A percentile compares a stretch with the other conserved stretches of the same genome.
phyloP scores from a whole-genome alignment of 2,329 filamentous ascomycete species.

The Claviceps pusilla region DNA sequence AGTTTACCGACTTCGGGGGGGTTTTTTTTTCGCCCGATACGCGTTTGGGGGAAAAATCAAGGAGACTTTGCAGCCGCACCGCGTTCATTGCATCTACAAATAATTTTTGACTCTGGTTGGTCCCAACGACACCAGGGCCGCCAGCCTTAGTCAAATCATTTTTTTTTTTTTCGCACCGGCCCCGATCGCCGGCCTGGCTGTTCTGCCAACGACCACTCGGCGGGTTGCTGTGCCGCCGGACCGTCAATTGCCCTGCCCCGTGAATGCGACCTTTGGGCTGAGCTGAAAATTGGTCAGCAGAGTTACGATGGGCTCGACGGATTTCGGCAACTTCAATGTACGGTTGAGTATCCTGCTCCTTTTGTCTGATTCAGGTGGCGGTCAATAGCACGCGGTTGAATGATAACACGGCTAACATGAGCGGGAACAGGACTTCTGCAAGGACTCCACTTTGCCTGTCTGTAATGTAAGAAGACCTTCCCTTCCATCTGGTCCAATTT shows the following conservation, averaged over 20 bases:
- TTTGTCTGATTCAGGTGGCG: background rate
- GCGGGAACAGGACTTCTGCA: slow-evolving; percentile 56
- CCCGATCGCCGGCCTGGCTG: background rate
- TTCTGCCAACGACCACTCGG: background rate
- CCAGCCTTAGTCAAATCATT: background rate
- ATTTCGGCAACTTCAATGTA: slow-evolving; percentile 48
- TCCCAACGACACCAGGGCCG: background rate
- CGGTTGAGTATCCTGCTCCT: slow-evolving; percentile 1
- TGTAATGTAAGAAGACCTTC: slow-evolving; percentile 53
- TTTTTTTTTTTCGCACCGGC: background rate
- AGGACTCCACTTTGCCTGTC: slow-evolving; percentile 66
- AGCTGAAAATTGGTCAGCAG: slow-evolving; percentile 7
- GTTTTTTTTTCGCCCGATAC: background rate
- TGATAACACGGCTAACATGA: slow-evolving; percentile 12
- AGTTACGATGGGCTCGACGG: slow-evolving; percentile 42
- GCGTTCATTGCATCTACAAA: background rate
- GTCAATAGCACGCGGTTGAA: background rate
- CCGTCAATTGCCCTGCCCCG: background rate
- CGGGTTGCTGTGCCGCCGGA: background rate
- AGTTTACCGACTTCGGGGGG: no score
- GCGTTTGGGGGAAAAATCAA: background rate
- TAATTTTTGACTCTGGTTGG: background rate
- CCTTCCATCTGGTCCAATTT: background rate
- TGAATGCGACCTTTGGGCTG: slow-evolving; percentile 3
- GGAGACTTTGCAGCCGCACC: background rate